Evolutionary conservation across 2,329 filamentous ascomycete genomes (phyloP).

Genomic region (Pezicula rhizophila): DNA sequence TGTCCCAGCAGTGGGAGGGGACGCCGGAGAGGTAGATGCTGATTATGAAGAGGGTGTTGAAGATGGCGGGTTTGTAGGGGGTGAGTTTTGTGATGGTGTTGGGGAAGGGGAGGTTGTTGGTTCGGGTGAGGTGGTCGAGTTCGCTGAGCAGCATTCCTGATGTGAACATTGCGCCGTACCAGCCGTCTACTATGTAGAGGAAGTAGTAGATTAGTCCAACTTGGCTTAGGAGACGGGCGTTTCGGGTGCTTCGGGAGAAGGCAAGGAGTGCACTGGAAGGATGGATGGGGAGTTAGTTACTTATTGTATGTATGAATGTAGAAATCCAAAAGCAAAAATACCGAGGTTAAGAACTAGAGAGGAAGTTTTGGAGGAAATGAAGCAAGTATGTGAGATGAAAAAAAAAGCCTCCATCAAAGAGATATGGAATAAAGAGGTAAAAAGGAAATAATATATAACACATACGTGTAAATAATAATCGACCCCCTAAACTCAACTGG

Average conservation of each 20-base stretch:
- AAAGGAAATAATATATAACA: too few species aligned
- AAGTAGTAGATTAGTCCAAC: constrained; percentile 55
- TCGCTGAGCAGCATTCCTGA: constrained; percentile 55
- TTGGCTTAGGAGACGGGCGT: constrained; percentile 49
- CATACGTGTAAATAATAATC: constrained; percentile 49
- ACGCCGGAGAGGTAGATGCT: constrained; percentile 55
- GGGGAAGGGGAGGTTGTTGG: constrained; percentile 40
- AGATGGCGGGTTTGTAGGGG: constrained; percentile 44
- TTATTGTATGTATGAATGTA: too few species aligned
- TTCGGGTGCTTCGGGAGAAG: constrained; percentile 47
- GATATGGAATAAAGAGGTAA: too few species aligned
- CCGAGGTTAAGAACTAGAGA: too few species aligned
- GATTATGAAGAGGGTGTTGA: constrained; percentile 43
- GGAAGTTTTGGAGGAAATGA: too few species aligned
- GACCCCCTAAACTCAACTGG: constrained; percentile 60
- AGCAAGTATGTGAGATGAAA: too few species aligned
- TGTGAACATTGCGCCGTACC: constrained; percentile 54
- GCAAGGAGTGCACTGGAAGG: constrained; percentile 37
- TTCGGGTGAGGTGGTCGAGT: constrained; percentile 47
- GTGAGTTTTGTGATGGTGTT: constrained; percentile 38
- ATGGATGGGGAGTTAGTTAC: too few species aligned
- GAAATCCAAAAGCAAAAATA: too few species aligned
- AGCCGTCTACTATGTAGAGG: constrained; percentile 61
- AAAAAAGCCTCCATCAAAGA: too few species aligned
- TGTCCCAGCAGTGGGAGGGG: constrained; percentile 43